Base-by-base conservation (phyloP, 257 asterid species). In the Capsicum pubescens region DNA sequence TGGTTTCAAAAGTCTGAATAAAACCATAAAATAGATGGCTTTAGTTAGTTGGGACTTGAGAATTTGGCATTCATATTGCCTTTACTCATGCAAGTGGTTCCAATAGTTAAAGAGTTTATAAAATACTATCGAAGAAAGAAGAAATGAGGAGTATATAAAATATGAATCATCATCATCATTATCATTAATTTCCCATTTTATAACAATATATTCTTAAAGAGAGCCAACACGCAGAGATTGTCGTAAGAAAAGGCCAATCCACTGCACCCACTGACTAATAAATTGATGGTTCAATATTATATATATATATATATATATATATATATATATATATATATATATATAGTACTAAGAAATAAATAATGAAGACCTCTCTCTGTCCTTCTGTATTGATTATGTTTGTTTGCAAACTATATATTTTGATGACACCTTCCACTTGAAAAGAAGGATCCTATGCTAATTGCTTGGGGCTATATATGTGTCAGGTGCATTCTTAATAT, bases 381-480 rank as follows among this genome's bases (percentile, higher is more conserved):
- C 59, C n/a, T 46, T n/a, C 15, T 72, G 6, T 48, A 48, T 72
- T 72, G 2, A 48, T 48, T 10, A 46, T 72, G 42, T 72, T 39
- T 68, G 54, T 39, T 67, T 26, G 69, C 35, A 21, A 21, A 63
- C 12, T 58, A n/a, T n/a, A 15, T 64, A 63, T 5, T 15, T 66
- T 35, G 19, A 66, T 66, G 19, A 19, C 46, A 63, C 44, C 48
- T 63, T 19, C 66, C 66, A 17, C 39, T 21, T 19, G 32, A 59
- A 17, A 44, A 44, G 17, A 46, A 46, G 80, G 39, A 71, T 48
- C 80, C 80, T 71, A 71, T 71, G 80, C 80, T n/a, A n/a, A n/a
- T 26, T 26, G 32, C 32, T 71, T 46, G 80, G 58, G 54, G 42
- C 17, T n/a, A 16, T n/a, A 26, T 26, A 26, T 26, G 32, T 26